phyloP scores from a whole-genome alignment of 257 asterid genomes.

The Dorcoceras hygrometricum region DNA sequence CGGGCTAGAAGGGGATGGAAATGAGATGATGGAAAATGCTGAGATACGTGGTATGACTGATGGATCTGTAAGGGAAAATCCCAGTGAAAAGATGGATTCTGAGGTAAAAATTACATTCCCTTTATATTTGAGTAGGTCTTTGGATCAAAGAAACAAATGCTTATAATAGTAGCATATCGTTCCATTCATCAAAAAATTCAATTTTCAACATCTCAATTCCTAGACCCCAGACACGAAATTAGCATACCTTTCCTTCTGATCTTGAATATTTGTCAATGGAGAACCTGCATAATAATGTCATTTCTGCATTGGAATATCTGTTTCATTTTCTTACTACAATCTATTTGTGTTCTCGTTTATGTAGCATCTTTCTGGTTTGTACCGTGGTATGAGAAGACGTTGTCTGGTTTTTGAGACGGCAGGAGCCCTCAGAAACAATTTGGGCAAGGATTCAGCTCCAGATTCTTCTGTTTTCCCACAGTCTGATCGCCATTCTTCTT shows the following conservation, averaged over 20 bases:
- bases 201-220: not conserved
- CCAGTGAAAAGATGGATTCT: slow-evolving; percentile 39
- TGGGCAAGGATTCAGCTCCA: slow-evolving; percentile 41
- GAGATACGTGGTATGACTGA: slow-evolving; percentile 26
- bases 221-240: not conserved
- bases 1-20: slow-evolving; percentile 42
- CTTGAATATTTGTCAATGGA: not conserved
- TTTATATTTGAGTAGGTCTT: not conserved
- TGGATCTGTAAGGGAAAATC: slow-evolving; percentile 35
- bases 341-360: slow-evolving; percentile 18
- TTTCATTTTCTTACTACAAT: not conserved
- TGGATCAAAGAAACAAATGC: not conserved
- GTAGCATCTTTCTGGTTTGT: slow-evolving; percentile 53
- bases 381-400: slow-evolving; percentile 83
- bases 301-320: not conserved
- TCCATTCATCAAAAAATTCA: not conserved
- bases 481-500: slow-evolving; percentile 33
- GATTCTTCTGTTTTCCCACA: slow-evolving; percentile 38
- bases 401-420: slow-evolving; percentile 70
- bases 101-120: slow-evolving; percentile 46
- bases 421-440: slow-evolving; percentile 49
- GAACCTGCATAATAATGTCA: not conserved
- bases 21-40: slow-evolving; percentile 36
- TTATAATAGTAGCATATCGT: not conserved
- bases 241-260: not conserved